Conservation (phyloP, 306 rosid species). For the Arachis stenosperma region DNA sequence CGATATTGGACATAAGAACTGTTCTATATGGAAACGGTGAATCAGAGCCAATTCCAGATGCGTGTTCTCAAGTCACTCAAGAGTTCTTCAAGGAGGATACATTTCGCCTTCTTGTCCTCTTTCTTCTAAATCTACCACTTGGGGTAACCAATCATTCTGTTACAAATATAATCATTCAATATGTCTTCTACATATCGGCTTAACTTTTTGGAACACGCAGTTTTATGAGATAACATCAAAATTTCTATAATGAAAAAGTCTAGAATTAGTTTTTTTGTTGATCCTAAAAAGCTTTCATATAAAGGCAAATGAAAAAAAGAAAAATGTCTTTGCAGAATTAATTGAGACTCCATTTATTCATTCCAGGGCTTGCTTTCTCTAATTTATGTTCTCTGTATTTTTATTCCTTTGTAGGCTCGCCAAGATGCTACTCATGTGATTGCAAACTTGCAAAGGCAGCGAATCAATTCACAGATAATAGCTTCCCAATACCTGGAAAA, state of each 20-base stretch:
- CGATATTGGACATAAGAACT: constrained; percentile 52
- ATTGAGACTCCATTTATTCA: no score
- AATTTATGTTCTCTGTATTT: no score
- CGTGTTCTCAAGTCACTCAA: constrained; percentile 63
- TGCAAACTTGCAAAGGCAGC: constrained; percentile 72
- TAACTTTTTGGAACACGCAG: no score
- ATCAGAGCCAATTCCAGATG: constrained; percentile 62
- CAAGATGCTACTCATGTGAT: constrained; percentile 61
- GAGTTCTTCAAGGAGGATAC: constrained; percentile 69
- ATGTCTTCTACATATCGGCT: no score
- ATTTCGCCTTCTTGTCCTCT: constrained; percentile 52
- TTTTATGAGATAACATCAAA: no score
- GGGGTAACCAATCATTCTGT: constrained; percentile 47
- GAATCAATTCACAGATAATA: constrained; percentile 49
- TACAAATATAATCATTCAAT: no score
- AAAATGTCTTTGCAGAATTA: no score
- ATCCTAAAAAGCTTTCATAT: no score
- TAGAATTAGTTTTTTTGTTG: no score
- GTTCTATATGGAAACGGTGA: constrained; percentile 63
- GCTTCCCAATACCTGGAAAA: constrained; percentile 62
- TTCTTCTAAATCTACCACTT: constrained; percentile 52
- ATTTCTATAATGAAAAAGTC: no score
- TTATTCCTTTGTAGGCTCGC: constrained; percentile 47
- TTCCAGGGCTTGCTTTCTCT: no score
- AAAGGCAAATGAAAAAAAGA: no score